Evolutionary conservation across 176 grass and related monocot genomes (phyloP), one percentile per base, ranked within the genome.

Genomic region (Aegilops tauschii): DNA sequence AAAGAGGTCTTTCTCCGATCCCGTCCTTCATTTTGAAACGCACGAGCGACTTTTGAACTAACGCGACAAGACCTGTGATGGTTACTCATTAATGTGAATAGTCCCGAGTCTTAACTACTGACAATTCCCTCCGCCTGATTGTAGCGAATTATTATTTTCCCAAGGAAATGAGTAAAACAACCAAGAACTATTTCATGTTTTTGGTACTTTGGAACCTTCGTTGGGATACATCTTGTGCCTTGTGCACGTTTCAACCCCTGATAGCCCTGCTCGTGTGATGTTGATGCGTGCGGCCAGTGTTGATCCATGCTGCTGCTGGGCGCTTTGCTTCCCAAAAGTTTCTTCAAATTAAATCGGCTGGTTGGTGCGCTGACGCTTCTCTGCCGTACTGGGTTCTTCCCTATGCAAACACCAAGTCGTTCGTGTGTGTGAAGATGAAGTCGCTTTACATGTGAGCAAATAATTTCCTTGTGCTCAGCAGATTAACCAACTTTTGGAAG

Each of bases 191-290:
- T 47, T 10, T 7, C 16, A 34, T 12, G 50, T 37, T 44, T 52
- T 12, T 42, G 4, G 6, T 3, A 23, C 11, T 75, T 58, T 18
- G 7, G 9, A 68, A 11, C 16, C 30, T 34, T 14, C 12, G 11
- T 4, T 73, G 39, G 39, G 0, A 45, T 45, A 28, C 70, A 45
- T 74, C 9, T 37, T 35, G 36, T 78, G 73, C 5, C 56, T 44
- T 73, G 14, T 72, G 62, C 50, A 71, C 11, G 52, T 71, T 71
- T 83, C 70, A 78, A 78, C 39, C 11, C 73, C 30, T 59, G 80
- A 17, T 59, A 11, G 29, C 29, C 36, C 65, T 25, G 23, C 23
- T 31, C 56, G 0, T 52, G n/a, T 80, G 59, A 85, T n/a, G 47
- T 64, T 21, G 86, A 88, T 70, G 49, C 49, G 5, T 32, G 39